Conservation (phyloP, 345 rosid genomes). For the Noccaea caerulescens region DNA sequence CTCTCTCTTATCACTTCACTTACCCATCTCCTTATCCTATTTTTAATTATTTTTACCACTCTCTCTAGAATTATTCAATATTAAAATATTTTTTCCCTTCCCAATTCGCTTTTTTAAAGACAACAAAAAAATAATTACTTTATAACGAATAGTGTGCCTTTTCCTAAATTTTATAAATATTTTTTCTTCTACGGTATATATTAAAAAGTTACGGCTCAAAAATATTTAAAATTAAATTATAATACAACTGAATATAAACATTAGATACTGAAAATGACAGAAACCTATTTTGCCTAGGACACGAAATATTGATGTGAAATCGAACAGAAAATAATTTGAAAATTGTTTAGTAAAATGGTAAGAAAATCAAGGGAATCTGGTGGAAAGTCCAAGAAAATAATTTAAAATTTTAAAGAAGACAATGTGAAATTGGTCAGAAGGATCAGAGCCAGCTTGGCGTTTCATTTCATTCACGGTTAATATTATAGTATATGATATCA, state of each 20-base stretch:
- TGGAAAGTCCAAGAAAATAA: slow-evolving; percentile 31
- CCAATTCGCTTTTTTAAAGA: not conserved
- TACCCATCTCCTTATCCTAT: slow-evolving; percentile 16
- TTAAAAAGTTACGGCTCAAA: not conserved
- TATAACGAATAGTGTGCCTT: slow-evolving; percentile 31
- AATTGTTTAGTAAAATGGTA: not conserved
- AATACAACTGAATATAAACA: not conserved
- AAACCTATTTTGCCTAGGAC: slow-evolving; percentile 24
- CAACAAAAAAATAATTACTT: slow-evolving; percentile 5
- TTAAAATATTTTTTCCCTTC: not conserved
- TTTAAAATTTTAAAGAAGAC: slow-evolving; percentile 19
- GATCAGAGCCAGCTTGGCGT: slow-evolving; percentile 42
- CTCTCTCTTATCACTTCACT: slow-evolving; percentile 45
- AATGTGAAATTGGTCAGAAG: slow-evolving; percentile 38
- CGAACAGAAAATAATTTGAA: not conserved
- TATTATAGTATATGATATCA: not conserved
- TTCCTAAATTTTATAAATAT: not conserved
- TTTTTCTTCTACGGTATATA: not conserved
- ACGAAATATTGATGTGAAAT: slow-evolving; percentile 8
- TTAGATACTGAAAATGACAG: slow-evolving; percentile 25
- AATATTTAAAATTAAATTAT: not conserved
- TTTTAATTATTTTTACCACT: not conserved
- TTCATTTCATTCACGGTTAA: slow-evolving; percentile 20
- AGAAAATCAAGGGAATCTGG: slow-evolving; percentile 32
- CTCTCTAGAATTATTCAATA: slow-evolving; percentile 15